Conservation (phyloP, 768 basidiomycete genomes). For the Leccinum subgranulosum region DNA sequence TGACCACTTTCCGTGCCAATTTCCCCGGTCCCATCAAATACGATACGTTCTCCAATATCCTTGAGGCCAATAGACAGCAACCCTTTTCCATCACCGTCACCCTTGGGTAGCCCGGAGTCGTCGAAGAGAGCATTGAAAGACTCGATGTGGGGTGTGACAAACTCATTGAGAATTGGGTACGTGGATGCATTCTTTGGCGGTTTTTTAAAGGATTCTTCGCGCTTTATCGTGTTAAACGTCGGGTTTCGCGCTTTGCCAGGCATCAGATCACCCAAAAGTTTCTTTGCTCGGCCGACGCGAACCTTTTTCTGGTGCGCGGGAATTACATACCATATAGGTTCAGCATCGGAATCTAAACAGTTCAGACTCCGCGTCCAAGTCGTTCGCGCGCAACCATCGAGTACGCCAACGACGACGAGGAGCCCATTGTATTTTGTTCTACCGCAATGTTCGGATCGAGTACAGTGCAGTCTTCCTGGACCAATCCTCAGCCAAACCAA, state of each 20-base stretch:
- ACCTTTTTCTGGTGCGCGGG: constrained; percentile 21
- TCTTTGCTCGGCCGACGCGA: background rate
- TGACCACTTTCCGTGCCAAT: constrained; percentile 50
- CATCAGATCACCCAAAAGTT: constrained; percentile 34
- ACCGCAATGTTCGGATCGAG: constrained; percentile 59
- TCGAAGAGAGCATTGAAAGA: constrained; percentile 97
- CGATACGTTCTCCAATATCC: constrained; percentile 88
- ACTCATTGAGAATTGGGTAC: constrained; percentile 83
- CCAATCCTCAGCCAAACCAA: constrained; percentile 62
- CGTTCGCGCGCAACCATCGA: constrained; percentile 7
- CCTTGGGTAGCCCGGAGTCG: constrained; percentile 74
- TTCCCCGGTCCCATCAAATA: constrained; percentile 75
- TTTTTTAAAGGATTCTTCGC: constrained; percentile 75
- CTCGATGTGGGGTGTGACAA: constrained; percentile 91
- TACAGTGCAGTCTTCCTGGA: constrained; percentile 61
- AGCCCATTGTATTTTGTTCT: constrained; percentile 9
- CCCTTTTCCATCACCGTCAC: constrained; percentile 76
- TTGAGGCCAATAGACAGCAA: constrained; percentile 73
- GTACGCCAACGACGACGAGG: constrained; percentile 26
- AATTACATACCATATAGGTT: constrained; percentile 22
- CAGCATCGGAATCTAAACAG: constrained; percentile 14
- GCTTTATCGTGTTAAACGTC: constrained; percentile 78
- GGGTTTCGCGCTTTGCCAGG: constrained; percentile 47
- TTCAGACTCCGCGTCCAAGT: constrained; percentile 18
- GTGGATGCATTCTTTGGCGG: constrained; percentile 69